A percentile compares a stretch with the other conserved stretches of the same genome.
phyloP scores from a whole-genome alignment of 805 yeast genomes.

The Candida germanica region DNA sequence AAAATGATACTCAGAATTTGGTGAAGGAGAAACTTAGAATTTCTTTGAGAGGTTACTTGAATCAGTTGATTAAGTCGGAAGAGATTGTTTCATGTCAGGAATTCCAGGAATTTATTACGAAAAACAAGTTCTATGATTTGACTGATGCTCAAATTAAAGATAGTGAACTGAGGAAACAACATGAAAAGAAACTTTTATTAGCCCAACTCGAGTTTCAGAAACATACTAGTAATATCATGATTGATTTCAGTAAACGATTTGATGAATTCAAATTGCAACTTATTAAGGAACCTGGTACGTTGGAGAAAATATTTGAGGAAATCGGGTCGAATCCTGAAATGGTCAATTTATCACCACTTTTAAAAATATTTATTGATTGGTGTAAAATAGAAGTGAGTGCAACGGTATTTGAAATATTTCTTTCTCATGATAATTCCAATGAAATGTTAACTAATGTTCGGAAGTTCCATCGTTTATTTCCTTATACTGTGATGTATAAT shows the following conservation, averaged over 20 bases:
- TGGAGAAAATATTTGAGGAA: conserved; percentile 62
- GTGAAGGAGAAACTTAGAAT: conserved; percentile 76
- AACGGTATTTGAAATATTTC: conserved; percentile 72
- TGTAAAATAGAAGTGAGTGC: conserved; percentile 80
- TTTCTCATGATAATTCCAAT: conserved; percentile 78
- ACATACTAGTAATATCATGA: conserved; percentile 58
- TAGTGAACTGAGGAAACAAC: conserved; percentile 50
- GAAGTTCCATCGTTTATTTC: conserved; percentile 73
- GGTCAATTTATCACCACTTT: conserved; percentile 59
- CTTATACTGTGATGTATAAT: conserved; percentile 73
- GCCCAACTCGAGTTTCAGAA: conserved; percentile 73
- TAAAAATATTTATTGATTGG: conserved; percentile 75
- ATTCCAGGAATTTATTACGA: conserved; percentile 52
- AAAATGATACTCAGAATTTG: conserved; percentile 33
- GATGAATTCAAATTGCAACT: conserved; percentile 56
- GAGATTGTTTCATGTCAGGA: conserved; percentile 53
- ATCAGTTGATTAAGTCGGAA: conserved; percentile 48
- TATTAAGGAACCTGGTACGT: conserved; percentile 49
- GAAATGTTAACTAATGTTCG: conserved; percentile 71
- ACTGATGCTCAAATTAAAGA: conserved; percentile 50
- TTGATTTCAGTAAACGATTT: conserved; percentile 53
- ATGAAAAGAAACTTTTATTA: conserved; percentile 56
- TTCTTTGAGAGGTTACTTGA: conserved; percentile 71
- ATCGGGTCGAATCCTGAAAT: conserved; percentile 54
- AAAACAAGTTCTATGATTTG: conserved; percentile 34